phyloP scores from a whole-genome alignment of 2,329 filamentous ascomycete species.

The Sclerotinia trifoliorum region DNA sequence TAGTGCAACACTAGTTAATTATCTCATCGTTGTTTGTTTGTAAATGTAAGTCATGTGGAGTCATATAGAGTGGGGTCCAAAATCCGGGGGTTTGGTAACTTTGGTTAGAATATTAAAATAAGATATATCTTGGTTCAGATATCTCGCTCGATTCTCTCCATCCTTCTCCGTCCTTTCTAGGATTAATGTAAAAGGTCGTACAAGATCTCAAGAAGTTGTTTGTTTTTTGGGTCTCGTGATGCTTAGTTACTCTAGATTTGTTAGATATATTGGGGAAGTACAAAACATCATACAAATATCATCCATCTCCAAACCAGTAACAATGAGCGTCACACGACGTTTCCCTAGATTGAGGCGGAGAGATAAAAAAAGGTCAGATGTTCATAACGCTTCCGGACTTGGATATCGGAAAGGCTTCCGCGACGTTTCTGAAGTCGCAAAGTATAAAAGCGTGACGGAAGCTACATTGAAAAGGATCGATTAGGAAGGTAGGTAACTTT shows the following conservation, averaged over 20 bases:
- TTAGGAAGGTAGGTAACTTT: constrained; percentile 16
- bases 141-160: not conserved
- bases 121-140: not conserved
- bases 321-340: constrained; percentile 16
- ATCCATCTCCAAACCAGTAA: not conserved
- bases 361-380: constrained; percentile 22
- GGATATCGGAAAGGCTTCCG: constrained; percentile 19
- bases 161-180: not conserved
- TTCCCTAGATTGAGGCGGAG: constrained; percentile 5
- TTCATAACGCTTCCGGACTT: constrained; percentile 21
- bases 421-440: constrained; percentile 1
- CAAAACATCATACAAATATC: not conserved
- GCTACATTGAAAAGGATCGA: not conserved
- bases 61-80: constrained; percentile 7
- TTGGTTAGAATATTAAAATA: not conserved
- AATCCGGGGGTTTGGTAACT: constrained; percentile 18
- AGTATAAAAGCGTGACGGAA: not conserved
- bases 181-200: not conserved
- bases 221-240: not conserved
- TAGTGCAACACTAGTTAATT: not conserved
- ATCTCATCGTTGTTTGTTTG: not conserved
- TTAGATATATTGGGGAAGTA: constrained; percentile 4
- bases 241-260: constrained; percentile 4
- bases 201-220: not conserved
- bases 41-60: constrained; percentile 19